Evolutionary conservation across 1,284 basidiomycete species (phyloP).

Genomic region (Puccinia novopanici): DNA sequence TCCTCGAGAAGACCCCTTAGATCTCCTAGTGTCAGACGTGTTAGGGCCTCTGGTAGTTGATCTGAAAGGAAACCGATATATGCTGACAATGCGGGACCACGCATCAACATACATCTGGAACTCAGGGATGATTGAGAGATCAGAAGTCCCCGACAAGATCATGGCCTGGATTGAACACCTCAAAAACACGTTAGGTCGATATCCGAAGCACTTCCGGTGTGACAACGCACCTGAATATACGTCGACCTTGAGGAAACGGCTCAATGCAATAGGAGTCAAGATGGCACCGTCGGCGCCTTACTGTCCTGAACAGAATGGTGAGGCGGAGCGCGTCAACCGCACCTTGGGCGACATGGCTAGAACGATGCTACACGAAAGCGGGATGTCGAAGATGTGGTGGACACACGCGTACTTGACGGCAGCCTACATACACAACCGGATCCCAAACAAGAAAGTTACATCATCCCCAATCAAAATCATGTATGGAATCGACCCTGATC

Average conservation of each 20-base stretch:
- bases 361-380: neutral
- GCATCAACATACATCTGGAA: too few species aligned
- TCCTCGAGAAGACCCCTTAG: too few species aligned
- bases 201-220: neutral
- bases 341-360: constrained; percentile 17
- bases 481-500: neutral
- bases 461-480: constrained; percentile 3
- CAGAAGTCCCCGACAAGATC: neutral
- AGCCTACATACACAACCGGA: too few species aligned
- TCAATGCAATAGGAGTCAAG: neutral
- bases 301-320: neutral
- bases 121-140: neutral
- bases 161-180: constrained; percentile 2
- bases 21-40: constrained; percentile 7
- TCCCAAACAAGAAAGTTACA: neutral
- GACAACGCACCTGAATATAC: constrained; percentile 11
- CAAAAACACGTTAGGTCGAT: neutral
- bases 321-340: neutral
- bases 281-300: neutral
- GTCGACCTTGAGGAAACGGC: neutral
- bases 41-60: constrained; percentile 6
- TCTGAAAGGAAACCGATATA: neutral
- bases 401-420: neutral
- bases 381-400: neutral
- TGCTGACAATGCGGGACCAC: constrained; percentile 6